phyloP scores from a whole-genome alignment of 2,329 filamentous ascomycete species.

The Colletotrichum aenigma region DNA sequence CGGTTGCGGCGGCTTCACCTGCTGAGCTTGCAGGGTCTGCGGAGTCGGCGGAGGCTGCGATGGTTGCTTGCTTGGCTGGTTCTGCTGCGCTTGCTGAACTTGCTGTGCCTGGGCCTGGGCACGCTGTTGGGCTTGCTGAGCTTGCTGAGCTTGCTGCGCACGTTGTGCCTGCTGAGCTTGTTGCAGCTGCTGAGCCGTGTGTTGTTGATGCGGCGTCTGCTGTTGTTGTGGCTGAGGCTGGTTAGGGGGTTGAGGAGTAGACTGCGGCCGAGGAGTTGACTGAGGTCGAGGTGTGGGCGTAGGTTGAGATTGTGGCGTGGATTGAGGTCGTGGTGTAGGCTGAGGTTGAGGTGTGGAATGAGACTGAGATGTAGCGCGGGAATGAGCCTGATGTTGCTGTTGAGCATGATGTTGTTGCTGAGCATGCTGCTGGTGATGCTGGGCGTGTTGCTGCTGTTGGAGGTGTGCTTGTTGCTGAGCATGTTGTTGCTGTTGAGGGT shows the following conservation, averaged over 20 bases:
- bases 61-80: constrained; percentile 28
- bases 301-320: constrained; percentile 2
- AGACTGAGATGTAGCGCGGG: background rate
- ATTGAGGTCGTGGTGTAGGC: constrained; percentile 6
- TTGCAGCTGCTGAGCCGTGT: background rate
- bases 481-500: constrained; percentile 9
- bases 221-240: constrained; percentile 51
- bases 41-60: constrained; percentile 25
- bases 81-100: constrained; percentile 20
- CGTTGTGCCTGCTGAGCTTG: constrained; percentile 26
- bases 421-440: constrained; percentile 12
- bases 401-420: background rate
- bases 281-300: constrained; percentile 2
- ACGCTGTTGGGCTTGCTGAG: constrained; percentile 12
- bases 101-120: constrained; percentile 29
- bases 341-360: constrained; percentile 5
- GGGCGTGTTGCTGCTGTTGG: constrained; percentile 17
- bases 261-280: background rate
- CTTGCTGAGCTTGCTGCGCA: constrained; percentile 29
- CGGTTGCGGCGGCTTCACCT: constrained; percentile 23
- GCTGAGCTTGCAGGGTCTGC: constrained; percentile 24
- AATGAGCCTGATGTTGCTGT: constrained; percentile 1
- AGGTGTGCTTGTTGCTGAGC: background rate
- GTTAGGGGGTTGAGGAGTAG: constrained; percentile 43
- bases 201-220: background rate